Percentiles rank a stretch among this genome's conserved stretches.
These are phyloP conservation scores for Phaeosphaeriaceae sp. DNA, from an alignment of 2,329 filamentous ascomycete genomes.

Conservation along the genomic window DNA sequence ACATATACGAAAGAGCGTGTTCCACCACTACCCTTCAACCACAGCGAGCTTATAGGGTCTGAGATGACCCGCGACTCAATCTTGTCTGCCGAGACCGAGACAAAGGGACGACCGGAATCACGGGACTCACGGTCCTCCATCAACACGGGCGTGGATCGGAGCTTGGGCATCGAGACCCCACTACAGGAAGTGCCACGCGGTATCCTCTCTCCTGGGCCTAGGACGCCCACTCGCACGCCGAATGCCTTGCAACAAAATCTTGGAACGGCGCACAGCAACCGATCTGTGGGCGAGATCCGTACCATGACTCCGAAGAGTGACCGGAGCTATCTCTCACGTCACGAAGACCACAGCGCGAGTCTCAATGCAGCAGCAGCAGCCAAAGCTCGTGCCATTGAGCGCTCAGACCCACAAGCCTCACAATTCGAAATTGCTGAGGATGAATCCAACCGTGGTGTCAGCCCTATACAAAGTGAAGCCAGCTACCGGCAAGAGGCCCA, in stretches of 20 bases:
- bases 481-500: constrained; percentile 65
- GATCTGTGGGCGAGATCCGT: constrained; percentile 61
- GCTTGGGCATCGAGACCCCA: constrained; percentile 53
- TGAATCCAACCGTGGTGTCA: constrained; percentile 69
- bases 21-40: constrained; percentile 81
- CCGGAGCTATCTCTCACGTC: constrained; percentile 52
- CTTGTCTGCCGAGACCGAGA: constrained; percentile 78
- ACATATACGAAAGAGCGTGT: constrained; percentile 60
- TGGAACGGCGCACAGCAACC: constrained; percentile 71
- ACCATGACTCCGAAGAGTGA: constrained; percentile 55
- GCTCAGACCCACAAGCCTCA: constrained; percentile 42
- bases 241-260: constrained; percentile 65
- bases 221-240: constrained; percentile 69
- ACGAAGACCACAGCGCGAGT: constrained; percentile 29
- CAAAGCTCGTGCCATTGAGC: constrained; percentile 46
- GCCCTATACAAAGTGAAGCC: constrained; percentile 91
- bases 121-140: constrained; percentile 66
- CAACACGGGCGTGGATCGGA: constrained; percentile 47
- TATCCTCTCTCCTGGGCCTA: constrained; percentile 66
- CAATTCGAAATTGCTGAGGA: constrained; percentile 46
- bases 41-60: constrained; percentile 84
- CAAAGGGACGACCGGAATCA: constrained; percentile 59
- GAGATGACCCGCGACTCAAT: constrained; percentile 90
- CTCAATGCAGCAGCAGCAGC: constrained; percentile 48
- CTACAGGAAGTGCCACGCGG: constrained; percentile 71